Conservation (phyloP, 345 rosid species). For the Eucalyptus erythrocorys region DNA sequence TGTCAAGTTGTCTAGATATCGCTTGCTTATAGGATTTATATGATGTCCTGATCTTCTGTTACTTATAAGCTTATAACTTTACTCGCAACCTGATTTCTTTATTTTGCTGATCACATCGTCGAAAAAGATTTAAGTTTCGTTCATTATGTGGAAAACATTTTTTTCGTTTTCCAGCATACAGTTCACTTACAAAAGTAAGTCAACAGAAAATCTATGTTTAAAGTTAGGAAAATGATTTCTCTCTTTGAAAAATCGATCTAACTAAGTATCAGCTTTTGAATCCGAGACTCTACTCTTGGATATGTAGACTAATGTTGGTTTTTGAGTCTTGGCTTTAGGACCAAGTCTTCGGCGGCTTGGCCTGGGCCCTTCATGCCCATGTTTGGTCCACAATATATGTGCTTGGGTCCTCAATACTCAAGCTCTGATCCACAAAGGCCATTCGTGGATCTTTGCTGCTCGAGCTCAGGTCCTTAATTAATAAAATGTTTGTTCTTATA, state of each 20-base stretch:
- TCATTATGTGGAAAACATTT: fast-evolving
- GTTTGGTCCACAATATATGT: too few relatives aligned
- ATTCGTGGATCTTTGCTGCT: background rate
- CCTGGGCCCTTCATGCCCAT: too few relatives aligned
- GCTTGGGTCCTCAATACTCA: background rate
- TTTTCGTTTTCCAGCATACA: fast-evolving
- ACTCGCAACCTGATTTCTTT: fast-evolving
- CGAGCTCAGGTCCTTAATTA: background rate
- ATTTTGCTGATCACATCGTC: background rate
- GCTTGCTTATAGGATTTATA: background rate
- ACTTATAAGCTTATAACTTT: background rate
- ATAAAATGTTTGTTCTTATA: background rate
- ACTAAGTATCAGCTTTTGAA: background rate
- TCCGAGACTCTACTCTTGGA: fast-evolving
- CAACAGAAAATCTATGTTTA: too few relatives aligned
- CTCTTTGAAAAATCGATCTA: too few relatives aligned
- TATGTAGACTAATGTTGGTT: too few relatives aligned
- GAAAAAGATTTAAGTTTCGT: background rate
- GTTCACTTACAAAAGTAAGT: too few relatives aligned
- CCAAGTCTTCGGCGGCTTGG: too few relatives aligned
- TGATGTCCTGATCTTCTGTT: background rate
- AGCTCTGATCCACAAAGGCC: background rate
- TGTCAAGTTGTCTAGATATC: background rate
- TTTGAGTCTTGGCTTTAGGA: too few relatives aligned
- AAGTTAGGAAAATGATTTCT: too few relatives aligned